phyloP scores from a whole-genome alignment of 2,329 filamentous ascomycete species.

The Chaetomium sp. region DNA sequence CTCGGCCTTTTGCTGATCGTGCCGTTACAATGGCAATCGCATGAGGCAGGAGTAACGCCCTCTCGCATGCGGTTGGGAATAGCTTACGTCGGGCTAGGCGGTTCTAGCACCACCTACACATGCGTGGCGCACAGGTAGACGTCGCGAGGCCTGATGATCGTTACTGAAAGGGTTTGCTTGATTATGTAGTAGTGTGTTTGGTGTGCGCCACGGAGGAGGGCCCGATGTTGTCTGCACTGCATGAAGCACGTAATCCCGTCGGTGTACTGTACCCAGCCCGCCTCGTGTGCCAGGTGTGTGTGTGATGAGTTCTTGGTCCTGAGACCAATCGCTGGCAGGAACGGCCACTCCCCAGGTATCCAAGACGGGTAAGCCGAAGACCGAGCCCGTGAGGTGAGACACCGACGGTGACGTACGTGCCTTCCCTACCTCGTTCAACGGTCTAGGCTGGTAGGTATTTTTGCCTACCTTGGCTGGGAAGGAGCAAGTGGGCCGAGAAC shows the following conservation, averaged over 20 bases:
- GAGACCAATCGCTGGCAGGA: not conserved
- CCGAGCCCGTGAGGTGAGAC: not conserved
- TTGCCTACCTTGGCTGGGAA: not conserved
- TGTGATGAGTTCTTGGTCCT: not conserved
- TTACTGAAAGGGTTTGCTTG: not conserved
- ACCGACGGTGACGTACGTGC: not conserved
- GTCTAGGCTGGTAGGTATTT: too few species aligned
- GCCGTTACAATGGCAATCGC: not conserved
- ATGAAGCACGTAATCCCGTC: not conserved
- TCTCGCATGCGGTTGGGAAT: constrained; percentile 1
- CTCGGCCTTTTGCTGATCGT: not conserved
- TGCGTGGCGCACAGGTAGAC: not conserved
- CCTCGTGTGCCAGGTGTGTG: not conserved
- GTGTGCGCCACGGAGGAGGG: not conserved
- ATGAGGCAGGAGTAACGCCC: constrained; percentile 13
- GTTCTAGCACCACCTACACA: not conserved
- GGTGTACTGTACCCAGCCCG: not conserved
- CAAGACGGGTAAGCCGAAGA: not conserved
- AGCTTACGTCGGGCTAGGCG: not conserved
- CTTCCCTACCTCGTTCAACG: not conserved
- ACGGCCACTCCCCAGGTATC: not conserved
- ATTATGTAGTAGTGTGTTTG: not conserved
- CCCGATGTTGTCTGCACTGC: not conserved
- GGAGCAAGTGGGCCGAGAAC: not conserved
- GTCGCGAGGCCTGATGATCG: not conserved